phyloP scores from a whole-genome alignment of 768 basidiomycete genomes.

The Phaeolepiota aurea region DNA sequence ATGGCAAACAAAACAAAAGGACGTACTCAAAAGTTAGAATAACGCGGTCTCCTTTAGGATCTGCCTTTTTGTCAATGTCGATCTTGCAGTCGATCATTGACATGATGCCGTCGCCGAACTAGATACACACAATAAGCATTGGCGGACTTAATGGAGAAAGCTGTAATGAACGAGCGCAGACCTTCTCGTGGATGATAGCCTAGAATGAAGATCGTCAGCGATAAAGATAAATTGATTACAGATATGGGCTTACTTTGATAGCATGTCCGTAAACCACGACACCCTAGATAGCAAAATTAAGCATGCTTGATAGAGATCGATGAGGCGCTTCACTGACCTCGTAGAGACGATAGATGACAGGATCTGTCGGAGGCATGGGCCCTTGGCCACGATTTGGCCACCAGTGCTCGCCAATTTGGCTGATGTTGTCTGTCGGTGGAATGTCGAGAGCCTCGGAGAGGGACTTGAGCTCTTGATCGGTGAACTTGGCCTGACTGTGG shows the following conservation, averaged over 20 bases:
- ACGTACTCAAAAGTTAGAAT: slow-evolving; percentile 75
- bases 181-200: slow-evolving; percentile 28
- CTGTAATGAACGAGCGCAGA: slow-evolving; percentile 10
- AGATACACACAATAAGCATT: slow-evolving; percentile 4
- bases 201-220: background rate
- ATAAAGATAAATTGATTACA: background rate
- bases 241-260: slow-evolving; percentile 59
- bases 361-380: slow-evolving; percentile 67
- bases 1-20: background rate
- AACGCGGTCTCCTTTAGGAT: slow-evolving; percentile 76
- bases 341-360: slow-evolving; percentile 74
- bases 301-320: background rate
- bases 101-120: slow-evolving; percentile 88
- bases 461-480: slow-evolving; percentile 45
- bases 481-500: slow-evolving; percentile 55
- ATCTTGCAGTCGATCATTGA: slow-evolving; percentile 83
- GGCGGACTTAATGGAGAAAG: background rate
- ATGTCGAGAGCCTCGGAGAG: slow-evolving; percentile 45
- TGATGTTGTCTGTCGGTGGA: slow-evolving; percentile 24
- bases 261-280: slow-evolving; percentile 73
- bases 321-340: slow-evolving; percentile 38
- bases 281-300: slow-evolving; percentile 27
- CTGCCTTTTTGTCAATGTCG: slow-evolving; percentile 54
- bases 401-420: slow-evolving; percentile 55
- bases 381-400: slow-evolving; percentile 69